Percentiles rank a stretch among this genome's conserved stretches.
phyloP scores from a whole-genome alignment of 2,329 filamentous ascomycete species.

The Fusarium sp. region DNA sequence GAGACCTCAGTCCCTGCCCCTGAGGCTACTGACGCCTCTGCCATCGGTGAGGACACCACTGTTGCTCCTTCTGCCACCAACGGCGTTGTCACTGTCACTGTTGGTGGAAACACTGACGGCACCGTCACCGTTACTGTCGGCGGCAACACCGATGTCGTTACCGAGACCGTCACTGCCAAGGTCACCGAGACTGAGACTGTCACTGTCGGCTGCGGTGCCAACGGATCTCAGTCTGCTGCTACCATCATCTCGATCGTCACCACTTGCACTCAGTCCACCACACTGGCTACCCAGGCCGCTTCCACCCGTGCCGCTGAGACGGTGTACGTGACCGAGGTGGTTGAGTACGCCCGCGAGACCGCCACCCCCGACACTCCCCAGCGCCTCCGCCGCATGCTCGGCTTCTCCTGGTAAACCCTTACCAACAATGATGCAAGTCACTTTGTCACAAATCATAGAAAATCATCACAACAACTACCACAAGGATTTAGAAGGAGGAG shows the following conservation, averaged over 20 bases:
- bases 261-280: slow-evolving; percentile 36
- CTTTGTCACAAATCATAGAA: slow-evolving; percentile 5
- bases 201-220: slow-evolving; percentile 9
- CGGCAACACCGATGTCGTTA: slow-evolving; percentile 26
- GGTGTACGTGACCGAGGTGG: slow-evolving; percentile 42
- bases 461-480: not conserved
- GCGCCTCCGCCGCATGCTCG: slow-evolving; percentile 39
- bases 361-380: slow-evolving; percentile 16
- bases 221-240: slow-evolving; percentile 18
- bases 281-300: slow-evolving; percentile 37
- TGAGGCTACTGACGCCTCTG: slow-evolving; percentile 23
- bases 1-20: slow-evolving; percentile 15
- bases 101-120: slow-evolving; percentile 13
- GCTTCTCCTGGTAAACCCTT: slow-evolving; percentile 27
- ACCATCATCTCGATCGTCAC: slow-evolving; percentile 34
- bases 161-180: slow-evolving; percentile 34
- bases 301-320: slow-evolving; percentile 38
- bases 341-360: slow-evolving; percentile 27
- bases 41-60: slow-evolving; percentile 23
- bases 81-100: slow-evolving; percentile 30
- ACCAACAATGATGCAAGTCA: not conserved
- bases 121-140: slow-evolving; percentile 30
- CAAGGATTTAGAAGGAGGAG: slow-evolving; percentile 11
- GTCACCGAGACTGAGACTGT: slow-evolving; percentile 31
- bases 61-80: slow-evolving; percentile 9